Evolutionary conservation across 148 eudicot species (phyloP), one percentile per base, ranked within the genome.

Genomic region (Euryodendron excelsum): DNA sequence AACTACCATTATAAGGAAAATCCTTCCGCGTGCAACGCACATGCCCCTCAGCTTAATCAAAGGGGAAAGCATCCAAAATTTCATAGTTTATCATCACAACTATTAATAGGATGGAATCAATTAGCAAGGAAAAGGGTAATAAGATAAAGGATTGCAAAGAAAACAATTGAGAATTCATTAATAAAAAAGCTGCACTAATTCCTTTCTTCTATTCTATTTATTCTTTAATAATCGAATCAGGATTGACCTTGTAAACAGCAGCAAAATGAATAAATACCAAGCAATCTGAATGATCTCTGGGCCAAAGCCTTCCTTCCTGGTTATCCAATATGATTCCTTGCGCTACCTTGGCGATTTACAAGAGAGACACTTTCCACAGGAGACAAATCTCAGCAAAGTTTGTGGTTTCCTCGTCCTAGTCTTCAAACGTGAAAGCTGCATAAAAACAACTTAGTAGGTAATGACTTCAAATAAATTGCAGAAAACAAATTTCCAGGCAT

Each of bases 321-420:
- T 52, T 44, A 62, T 59, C 36, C 70, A 28, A 45, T 20, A 73
- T 55, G 31, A 78, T 66, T 67, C 50, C 67, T 77, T 5, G 70
- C 36, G 25, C 82, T 85, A 87, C 85, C 90, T 91, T 23, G 98
- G 91, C 12, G 98, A 94, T 75, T 82, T 90, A 48, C 90, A 67
- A 36, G 97, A 82, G 73, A 90, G 66, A 77, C 96, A 94, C 78
- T 79, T 92, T 73, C 97, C 98, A 68, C 98, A 94, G 17, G 92
- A 86, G 60, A 94, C 87, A 28, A 84, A 83, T 82, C 82, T 88
- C 77, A 89, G 87, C 80, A 94, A 69, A 1, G 89, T 72, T 44
- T 82, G 85, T 61, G 89, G 86, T 66, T 84, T 92, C 79, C 92
- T 84, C 17, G 90, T 82, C 72, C 91, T 85, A 28, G 86, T 76